These are phyloP conservation scores for Cladophialophora immunda DNA, from an alignment of 2,329 filamentous ascomycete species.

Conservation along the genomic window DNA sequence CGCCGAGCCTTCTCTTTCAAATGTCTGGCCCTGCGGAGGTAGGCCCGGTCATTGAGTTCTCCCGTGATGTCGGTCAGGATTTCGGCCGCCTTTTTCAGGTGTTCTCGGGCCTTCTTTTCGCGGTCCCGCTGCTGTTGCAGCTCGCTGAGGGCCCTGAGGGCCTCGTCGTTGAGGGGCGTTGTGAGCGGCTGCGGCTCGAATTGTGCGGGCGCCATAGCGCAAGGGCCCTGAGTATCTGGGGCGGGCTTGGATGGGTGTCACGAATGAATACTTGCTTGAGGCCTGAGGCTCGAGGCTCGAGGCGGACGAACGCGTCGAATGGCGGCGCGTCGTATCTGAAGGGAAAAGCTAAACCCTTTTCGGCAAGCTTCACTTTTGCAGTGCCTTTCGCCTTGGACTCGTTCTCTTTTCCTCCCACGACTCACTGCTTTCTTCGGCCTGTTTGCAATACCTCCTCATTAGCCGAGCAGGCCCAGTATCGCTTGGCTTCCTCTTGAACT, in stretches of 20 bases:
- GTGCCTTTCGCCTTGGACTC: background rate
- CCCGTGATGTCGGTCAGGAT: slow-evolving; percentile 28
- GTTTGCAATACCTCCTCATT: background rate
- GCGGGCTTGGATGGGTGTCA: too few relatives aligned
- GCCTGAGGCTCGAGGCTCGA: background rate
- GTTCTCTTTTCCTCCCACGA: background rate
- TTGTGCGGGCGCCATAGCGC: slow-evolving; percentile 7
- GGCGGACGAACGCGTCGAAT: background rate
- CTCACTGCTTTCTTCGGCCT: background rate
- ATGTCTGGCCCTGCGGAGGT: slow-evolving; percentile 21
- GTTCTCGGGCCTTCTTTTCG: slow-evolving; percentile 23
- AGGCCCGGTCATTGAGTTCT: slow-evolving; percentile 27
- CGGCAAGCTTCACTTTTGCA: background rate
- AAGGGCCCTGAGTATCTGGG: background rate
- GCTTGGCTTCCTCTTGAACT: background rate
- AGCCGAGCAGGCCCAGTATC: background rate
- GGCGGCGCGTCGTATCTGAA: background rate
- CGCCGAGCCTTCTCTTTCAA: slow-evolving; percentile 8
- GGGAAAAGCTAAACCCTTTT: background rate
- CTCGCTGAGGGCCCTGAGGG: slow-evolving; percentile 20
- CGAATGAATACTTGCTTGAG: background rate
- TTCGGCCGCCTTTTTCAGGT: slow-evolving; percentile 27
- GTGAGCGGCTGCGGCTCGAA: slow-evolving; percentile 32
- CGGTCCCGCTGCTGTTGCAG: slow-evolving; percentile 19
- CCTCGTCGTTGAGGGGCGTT: slow-evolving; percentile 31